These are phyloP conservation scores for Monosporascus sp. DNA, from an alignment of 2,329 filamentous ascomycete genomes.

Conservation along the genomic window DNA sequence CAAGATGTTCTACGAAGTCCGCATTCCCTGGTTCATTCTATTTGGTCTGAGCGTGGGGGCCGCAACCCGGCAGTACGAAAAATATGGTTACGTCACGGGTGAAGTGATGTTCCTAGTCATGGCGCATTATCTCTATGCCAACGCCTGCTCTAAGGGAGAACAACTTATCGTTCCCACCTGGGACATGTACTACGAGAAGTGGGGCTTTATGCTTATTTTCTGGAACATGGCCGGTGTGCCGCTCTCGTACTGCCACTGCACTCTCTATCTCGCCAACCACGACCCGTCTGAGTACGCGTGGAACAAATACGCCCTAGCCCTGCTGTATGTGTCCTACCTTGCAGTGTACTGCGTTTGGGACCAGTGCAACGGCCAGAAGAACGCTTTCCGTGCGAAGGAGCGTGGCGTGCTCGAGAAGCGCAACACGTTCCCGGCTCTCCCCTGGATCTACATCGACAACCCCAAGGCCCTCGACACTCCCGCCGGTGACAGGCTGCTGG, in stretches of 20 bases:
- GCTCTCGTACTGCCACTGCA: constrained; percentile 89
- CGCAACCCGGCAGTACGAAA: constrained; percentile 76
- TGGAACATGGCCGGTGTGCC: constrained; percentile 93
- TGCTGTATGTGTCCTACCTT: constrained; percentile 66
- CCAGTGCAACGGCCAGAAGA: constrained; percentile 89
- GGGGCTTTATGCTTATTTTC: constrained; percentile 97
- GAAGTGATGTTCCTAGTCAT: constrained; percentile 80
- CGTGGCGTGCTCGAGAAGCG: constrained; percentile 64
- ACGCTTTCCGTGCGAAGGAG: constrained; percentile 78
- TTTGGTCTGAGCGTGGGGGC: constrained; percentile 72
- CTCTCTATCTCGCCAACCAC: constrained; percentile 82
- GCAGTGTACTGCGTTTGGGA: constrained; percentile 91
- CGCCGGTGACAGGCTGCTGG: constrained; percentile 70
- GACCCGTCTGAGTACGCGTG: constrained; percentile 70
- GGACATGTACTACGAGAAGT: constrained; percentile 97
- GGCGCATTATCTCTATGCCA: constrained; percentile 88
- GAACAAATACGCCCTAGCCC: constrained; percentile 61
- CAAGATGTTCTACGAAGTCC: constrained; percentile 96
- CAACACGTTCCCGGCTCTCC: constrained; percentile 84
- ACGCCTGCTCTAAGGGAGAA: constrained; percentile 87
- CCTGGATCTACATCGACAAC: constrained; percentile 78
- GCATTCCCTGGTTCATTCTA: constrained; percentile 87
- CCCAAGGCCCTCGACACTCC: constrained; percentile 70
- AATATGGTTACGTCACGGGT: constrained; percentile 79
- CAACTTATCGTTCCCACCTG: constrained; percentile 86